Evolutionary conservation across 139 green algal genomes (phyloP), one percentile per base, ranked within the genome.

Genomic region (Picochlorum costavermella): DNA sequence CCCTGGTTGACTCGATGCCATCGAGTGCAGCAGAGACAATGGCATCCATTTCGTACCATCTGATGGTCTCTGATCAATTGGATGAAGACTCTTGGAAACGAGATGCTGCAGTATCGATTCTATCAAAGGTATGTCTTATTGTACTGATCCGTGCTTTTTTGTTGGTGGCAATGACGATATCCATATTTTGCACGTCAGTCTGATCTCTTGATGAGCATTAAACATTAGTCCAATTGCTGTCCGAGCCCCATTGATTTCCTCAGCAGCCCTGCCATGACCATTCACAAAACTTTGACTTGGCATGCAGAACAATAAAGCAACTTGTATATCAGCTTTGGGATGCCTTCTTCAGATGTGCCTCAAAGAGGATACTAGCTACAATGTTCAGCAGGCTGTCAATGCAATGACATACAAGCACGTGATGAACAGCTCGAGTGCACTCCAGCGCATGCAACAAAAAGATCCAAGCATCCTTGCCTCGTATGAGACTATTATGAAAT

Each of bases 11-110:
- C 9, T 53, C 46, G 0, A 23, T 53, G 16, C 46, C 46, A 53
- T 53, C 46, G 16, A 53, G 12, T 28, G 46, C 46, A 14, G 16
- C 46, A 28, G 46, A 53, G n/a, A 53, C n/a, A 53, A 23, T 53
- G 17, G 46, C 46, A 11, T 53, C 46, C 16, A 23, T 53, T 20
- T 53, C 17, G 6, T 53, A 53, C n/a, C 16, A 53, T 53, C n/a
- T 53, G 46, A 3, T 53, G n/a, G 20, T 20, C 0, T 72, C 77
- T 25, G 65, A 75, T 0, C 44, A 71, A 6, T 43, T 63, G 8
- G 48, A 61, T 8, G 63, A 58, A 30, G 48, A 29, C 8, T 51
- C 66, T 28, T 58, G 63, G 26, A 51, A 68, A 45, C 33, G 40
- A 13, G 60, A 71, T 62, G 29, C 60, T 25, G 56, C 51, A 0